These are phyloP conservation scores for Naganishia kalamii DNA, from an alignment of 768 basidiomycete genomes.

Conservation along the genomic window DNA sequence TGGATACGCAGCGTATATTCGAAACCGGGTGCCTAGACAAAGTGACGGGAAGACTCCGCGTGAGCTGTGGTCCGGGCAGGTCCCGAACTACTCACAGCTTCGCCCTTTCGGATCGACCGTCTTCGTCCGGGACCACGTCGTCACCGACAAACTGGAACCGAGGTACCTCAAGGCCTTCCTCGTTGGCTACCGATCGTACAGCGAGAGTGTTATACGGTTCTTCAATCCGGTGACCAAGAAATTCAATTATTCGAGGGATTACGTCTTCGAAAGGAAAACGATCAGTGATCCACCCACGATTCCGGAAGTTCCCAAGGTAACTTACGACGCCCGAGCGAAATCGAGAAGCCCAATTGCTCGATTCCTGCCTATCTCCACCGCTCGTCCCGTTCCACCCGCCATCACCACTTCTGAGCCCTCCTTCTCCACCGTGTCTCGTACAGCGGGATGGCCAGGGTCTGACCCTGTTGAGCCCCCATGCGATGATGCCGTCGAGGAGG, in stretches of 20 bases:
- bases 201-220: neutral
- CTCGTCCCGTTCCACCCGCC: too few species aligned
- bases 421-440: too few species aligned
- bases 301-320: neutral
- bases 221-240: neutral
- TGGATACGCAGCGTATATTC: conserved; percentile 17
- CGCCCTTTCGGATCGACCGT: conserved; percentile 1
- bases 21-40: conserved; percentile 10
- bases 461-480: too few species aligned
- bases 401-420: too few species aligned
- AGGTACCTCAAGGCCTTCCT: neutral
- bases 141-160: neutral
- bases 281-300: neutral
- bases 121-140: neutral
- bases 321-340: too few species aligned
- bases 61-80: neutral
- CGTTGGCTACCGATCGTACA: neutral
- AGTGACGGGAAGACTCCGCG: neutral
- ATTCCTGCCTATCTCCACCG: too few species aligned
- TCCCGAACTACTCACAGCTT: neutral
- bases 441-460: too few species aligned
- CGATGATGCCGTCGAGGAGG: too few species aligned
- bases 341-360: too few species aligned
- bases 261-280: neutral
- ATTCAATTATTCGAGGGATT: conserved; percentile 4